Base-by-base conservation (phyloP, 2,329 filamentous ascomycete species). In the Colletotrichum siamense region DNA sequence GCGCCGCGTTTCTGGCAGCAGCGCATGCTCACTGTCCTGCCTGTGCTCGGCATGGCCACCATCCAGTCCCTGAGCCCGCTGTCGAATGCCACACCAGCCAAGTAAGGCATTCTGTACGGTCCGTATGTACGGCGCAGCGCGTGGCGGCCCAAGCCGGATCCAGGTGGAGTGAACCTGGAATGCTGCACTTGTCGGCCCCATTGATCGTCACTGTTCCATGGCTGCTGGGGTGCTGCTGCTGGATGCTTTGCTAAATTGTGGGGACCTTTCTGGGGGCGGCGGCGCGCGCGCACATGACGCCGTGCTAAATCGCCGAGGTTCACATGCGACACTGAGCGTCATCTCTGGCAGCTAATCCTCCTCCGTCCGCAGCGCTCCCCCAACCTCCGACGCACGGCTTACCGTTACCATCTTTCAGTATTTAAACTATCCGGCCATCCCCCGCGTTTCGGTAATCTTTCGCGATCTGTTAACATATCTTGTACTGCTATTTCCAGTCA, bases 291-390 rank as follows among this genome's bases (percentile, higher is more conserved):
- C 73, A 76, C 73, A 76, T 76, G 73, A 76, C 70, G 70, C 73
- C 71, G 39, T 57, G 32, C 39, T 59, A 73, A 75, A 77, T 77
- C 75, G 66, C 77, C 77, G 77, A 78, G 75, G 77, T 77, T 78
- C 77, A 78, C 77, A 78, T 78, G 77, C 75, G 71, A 78, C 75
- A 71, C 71, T 66, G 66, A 75, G 75, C 75, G 75, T 77, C 75
- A 75, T 71, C 57, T 66, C 52, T n/a, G 18, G 44, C 49, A 64
- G 32, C 69, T 64, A 73, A 44, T 72, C 55, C 71, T 76, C 39
- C 69, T 73, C 69, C 73, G 73, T 63, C 73, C 52, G 39, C 39
- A 49, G 39, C 39, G 57, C 22, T 22, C 71, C 64, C 73, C 59
- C 71, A 75, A 61, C 75, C 71, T 63, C 66, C 49, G 71, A 57